phyloP scores from a whole-genome alignment of 2,329 filamentous ascomycete genomes.

The Diaporthe citri region DNA sequence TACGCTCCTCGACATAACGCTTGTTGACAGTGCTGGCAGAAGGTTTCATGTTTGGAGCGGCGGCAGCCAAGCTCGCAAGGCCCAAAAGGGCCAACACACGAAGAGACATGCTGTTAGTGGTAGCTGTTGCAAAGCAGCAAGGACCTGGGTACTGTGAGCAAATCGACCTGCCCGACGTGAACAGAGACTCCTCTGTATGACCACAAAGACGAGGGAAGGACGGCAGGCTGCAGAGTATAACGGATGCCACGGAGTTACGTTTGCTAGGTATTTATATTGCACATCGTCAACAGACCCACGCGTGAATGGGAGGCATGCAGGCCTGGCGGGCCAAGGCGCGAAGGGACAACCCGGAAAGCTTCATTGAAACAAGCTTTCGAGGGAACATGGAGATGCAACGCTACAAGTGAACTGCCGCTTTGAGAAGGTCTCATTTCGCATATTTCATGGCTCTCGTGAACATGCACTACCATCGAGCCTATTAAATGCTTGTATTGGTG shows the following conservation, averaged over 20 bases:
- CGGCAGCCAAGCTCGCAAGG: constrained; percentile 35
- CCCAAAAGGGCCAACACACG: constrained; percentile 33
- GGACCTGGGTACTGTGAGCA: neutral
- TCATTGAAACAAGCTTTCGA: constrained; percentile 21
- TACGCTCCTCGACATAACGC: constrained; percentile 35
- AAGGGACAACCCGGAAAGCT: constrained; percentile 23
- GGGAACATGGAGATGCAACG: constrained; percentile 3
- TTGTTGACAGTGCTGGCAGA: constrained; percentile 30
- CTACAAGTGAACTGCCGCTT: constrained; percentile 36
- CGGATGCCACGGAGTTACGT: neutral
- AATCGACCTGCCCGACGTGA: neutral
- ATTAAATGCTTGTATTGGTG: neutral
- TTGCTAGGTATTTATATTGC: constrained; percentile 9
- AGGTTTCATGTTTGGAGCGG: constrained; percentile 23
- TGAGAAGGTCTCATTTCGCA: constrained; percentile 38
- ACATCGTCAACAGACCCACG: neutral
- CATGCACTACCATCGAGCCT: constrained; percentile 1
- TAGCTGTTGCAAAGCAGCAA: neutral
- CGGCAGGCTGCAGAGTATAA: neutral
- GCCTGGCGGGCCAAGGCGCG: constrained; percentile 9
- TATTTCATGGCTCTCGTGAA: constrained; percentile 12
- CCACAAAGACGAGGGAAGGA: neutral
- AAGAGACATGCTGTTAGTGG: constrained; percentile 23
- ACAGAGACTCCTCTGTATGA: neutral
- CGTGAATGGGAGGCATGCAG: neutral